Evolutionary conservation across 805 yeast species (phyloP).

Genomic region (Komagataella mondaviorum): DNA sequence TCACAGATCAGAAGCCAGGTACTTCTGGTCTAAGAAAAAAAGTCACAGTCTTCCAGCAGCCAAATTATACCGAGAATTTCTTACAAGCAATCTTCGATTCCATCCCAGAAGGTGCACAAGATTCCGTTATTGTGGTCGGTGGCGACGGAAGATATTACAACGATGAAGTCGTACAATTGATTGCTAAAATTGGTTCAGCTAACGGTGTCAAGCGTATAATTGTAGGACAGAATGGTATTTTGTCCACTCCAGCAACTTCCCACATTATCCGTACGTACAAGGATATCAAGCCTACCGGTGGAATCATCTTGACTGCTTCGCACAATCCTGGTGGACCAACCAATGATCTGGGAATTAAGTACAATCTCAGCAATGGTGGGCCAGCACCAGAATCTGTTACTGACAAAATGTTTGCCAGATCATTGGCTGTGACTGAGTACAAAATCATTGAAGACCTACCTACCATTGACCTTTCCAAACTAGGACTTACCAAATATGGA

Average conservation of each 20-base stretch:
- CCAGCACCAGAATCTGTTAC: constrained; percentile 97
- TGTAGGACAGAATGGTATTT: constrained; percentile 76
- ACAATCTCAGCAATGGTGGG: constrained; percentile 90
- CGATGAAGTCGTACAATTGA: constrained; percentile 65
- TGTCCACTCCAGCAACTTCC: constrained; percentile 96
- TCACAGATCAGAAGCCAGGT: constrained; percentile 91
- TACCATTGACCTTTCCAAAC: constrained; percentile 41
- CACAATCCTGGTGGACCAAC: constrained; percentile 97
- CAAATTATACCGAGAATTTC: constrained; percentile 85
- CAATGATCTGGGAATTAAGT: constrained; percentile 89
- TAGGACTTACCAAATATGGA: constrained; percentile 42
- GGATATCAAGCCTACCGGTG: constrained; percentile 62
- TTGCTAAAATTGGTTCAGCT: constrained; percentile 77
- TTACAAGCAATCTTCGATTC: constrained; percentile 76
- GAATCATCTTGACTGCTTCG: constrained; percentile 90
- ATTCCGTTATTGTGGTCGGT: constrained; percentile 76
- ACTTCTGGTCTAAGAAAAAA: constrained; percentile 94
- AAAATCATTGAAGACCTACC: constrained; percentile 47
- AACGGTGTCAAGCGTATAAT: constrained; percentile 80
- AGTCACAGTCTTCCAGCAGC: constrained; percentile 66
- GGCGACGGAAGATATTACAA: constrained; percentile 96
- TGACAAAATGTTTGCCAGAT: constrained; percentile 64
- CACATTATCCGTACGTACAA: constrained; percentile 66
- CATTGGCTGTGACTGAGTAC: constrained; percentile 46
- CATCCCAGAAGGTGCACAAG: constrained; percentile 79